Percentiles rank a stretch among this genome's conserved stretches.
Conservation (phyloP, 352 stramenopile genomes). For the Globisporangium heterothallicum region DNA sequence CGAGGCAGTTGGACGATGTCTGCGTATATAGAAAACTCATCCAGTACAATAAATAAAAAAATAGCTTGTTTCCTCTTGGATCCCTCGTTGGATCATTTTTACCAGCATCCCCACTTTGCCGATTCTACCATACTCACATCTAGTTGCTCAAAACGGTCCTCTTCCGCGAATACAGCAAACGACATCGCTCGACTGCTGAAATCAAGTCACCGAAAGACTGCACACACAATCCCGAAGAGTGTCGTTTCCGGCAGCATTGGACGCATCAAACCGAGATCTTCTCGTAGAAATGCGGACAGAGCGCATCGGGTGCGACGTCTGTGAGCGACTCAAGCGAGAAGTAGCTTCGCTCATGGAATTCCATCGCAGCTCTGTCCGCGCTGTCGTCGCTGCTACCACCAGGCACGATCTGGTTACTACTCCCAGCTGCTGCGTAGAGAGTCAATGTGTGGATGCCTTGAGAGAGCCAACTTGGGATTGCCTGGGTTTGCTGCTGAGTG, state of each 20-base stretch:
- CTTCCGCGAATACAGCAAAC: neutral
- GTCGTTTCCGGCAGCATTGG: neutral
- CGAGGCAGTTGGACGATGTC: no score
- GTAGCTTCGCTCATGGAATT: slow-evolving; percentile 55
- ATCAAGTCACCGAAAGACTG: neutral
- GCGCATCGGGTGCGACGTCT: slow-evolving; percentile 35
- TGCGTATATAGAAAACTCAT: no score
- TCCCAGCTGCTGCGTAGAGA: slow-evolving; percentile 13
- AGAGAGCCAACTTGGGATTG: slow-evolving; percentile 9
- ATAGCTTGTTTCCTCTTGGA: no score
- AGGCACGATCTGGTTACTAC: no score
- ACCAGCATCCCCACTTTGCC: no score
- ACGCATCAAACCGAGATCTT: neutral
- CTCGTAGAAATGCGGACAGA: slow-evolving; percentile 52
- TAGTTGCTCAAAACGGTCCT: no score
- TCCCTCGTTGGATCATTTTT: no score
- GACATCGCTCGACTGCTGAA: neutral
- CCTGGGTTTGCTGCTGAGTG: neutral
- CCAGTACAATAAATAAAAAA: no score
- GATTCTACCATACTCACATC: no score
- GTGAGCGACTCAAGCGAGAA: slow-evolving; percentile 61
- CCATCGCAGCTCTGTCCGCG: slow-evolving; percentile 24
- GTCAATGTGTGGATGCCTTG: slow-evolving; percentile 34
- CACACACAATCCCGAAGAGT: neutral
- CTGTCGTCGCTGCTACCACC: neutral